A percentile compares a stretch with the other conserved stretches of the same genome.
Conservation (phyloP, 331 rosid species). For the Malus hybrid region DNA sequence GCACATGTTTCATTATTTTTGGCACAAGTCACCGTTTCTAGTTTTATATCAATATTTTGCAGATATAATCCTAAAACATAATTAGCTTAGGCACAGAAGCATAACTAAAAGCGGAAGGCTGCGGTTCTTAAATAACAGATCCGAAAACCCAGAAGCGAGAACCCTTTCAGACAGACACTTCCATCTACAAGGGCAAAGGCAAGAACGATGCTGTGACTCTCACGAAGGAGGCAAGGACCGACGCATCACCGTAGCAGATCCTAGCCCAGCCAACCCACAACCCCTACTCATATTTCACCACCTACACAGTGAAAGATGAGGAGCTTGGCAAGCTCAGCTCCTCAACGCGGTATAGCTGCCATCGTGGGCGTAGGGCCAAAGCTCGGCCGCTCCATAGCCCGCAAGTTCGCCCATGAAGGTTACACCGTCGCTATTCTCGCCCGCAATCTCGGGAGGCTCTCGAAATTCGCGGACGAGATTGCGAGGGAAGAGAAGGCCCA, state of each 20-base stretch:
- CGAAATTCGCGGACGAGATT: conserved; percentile 84
- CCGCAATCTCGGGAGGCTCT: conserved; percentile 78
- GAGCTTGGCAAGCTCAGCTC: conserved; percentile 42
- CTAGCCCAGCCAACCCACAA: neutral
- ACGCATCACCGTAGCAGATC: neutral
- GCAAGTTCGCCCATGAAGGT: conserved; percentile 91
- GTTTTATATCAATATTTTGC: too few relatives aligned
- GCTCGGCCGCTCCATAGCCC: conserved; percentile 91
- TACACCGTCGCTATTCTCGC: conserved; percentile 96
- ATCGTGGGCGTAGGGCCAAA: conserved; percentile 92
- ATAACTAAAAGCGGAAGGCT: too few relatives aligned
- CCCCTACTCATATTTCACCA: neutral
- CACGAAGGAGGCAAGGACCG: conserved; percentile 24
- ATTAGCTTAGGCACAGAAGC: too few relatives aligned
- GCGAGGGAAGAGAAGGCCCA: conserved; percentile 89
- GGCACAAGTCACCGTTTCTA: too few relatives aligned
- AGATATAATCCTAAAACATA: too few relatives aligned
- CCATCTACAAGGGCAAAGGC: neutral
- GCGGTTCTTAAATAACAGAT: neutral
- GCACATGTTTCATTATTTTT: too few relatives aligned
- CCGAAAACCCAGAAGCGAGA: neutral
- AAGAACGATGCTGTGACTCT: conserved; percentile 2
- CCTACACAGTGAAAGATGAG: conserved; percentile 29
- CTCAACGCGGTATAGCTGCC: conserved; percentile 73
- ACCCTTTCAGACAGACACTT: too few relatives aligned